Percentiles rank a stretch among this genome's conserved stretches.
Evolutionary conservation across 2,329 filamentous ascomycete genomes (phyloP).

Genomic region (Venturia carpophila): DNA sequence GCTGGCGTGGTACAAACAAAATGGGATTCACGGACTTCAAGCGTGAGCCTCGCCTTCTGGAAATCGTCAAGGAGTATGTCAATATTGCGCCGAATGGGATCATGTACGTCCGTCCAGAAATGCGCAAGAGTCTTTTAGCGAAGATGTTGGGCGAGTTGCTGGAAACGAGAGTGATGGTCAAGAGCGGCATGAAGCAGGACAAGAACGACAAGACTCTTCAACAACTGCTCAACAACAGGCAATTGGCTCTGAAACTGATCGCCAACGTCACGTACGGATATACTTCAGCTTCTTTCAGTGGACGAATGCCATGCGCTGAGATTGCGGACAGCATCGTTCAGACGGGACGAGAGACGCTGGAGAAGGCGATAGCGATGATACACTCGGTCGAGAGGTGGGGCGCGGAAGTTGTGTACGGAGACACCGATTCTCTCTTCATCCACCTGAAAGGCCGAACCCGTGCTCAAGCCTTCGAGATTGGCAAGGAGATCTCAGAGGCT

Average conservation of each 20-base stretch:
- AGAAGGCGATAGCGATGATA: constrained; percentile 86
- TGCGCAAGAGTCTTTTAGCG: constrained; percentile 82
- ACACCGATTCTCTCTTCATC: constrained; percentile 92
- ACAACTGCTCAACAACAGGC: constrained; percentile 82
- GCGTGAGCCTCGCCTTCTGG: constrained; percentile 65
- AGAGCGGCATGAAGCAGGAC: constrained; percentile 90
- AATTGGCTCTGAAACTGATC: constrained; percentile 87
- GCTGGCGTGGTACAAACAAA: constrained; percentile 87
- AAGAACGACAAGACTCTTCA: constrained; percentile 82
- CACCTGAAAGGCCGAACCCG: constrained; percentile 79
- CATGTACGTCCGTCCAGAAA: constrained; percentile 80
- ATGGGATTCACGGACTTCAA: constrained; percentile 90
- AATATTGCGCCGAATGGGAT: constrained; percentile 95
- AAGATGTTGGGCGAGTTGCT: constrained; percentile 97
- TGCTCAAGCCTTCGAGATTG: constrained; percentile 85
- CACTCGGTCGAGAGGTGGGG: constrained; percentile 82
- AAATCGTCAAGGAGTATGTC: constrained; percentile 73
- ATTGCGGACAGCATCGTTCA: constrained; percentile 98
- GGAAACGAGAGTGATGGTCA: constrained; percentile 95
- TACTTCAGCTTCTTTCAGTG: constrained; percentile 92
- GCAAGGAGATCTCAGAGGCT: constrained; percentile 79
- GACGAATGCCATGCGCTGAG: constrained; percentile 94
- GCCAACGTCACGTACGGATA: constrained; percentile 99
- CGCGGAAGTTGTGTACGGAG: constrained; percentile 95
- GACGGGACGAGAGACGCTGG: constrained; percentile 86